Base-by-base conservation (phyloP, 306 rosid genomes). In the Dryas alaskensis region DNA sequence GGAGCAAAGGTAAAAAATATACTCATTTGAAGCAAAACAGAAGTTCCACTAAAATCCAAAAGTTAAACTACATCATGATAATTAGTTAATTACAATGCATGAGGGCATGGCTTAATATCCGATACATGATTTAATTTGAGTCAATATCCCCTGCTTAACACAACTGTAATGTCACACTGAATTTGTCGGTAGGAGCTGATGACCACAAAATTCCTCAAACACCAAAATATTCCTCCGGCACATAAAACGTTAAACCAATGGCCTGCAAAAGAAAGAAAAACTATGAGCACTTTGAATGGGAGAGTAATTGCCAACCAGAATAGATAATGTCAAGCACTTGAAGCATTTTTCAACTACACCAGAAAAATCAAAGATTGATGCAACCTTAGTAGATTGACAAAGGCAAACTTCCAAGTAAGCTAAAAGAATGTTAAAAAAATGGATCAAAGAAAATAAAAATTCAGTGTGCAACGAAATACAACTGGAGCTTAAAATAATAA, bases 191-290 rank as follows among this genome's bases (percentile, higher is more conserved):
- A 3, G 22, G 19, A 62, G 69, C 45, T n/a, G 52, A 43, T 43
- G 67, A n/a, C 14, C 50, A 43, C 16, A 7, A n/a, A 50, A 53
- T 17, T 70, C 13, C 51, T 70, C 63, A 70, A 54, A 40, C 63
- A 39, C 19, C 63, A n/a, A 70, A 54, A 51, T 40, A 70, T 1
- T 70, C 74, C 52, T 70, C 64, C 3, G 74, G 63, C 19, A 70
- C 74, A 43, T 70, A 19, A 54, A 54, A 70, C 19, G 54, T 70
- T 0, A 70, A 42, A 54, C 52, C 74, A 10, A 53, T 57, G 4
- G 74, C 74, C 74, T 70, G 51, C 51, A 17, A 70, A 14, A 7
- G 3, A 19, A 46, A 10, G 39, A 5, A n/a, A 37, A 31, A 49
- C 45, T 2, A 8, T 69, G 9, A 52, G 27, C 37, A 68, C 43